Percentiles rank a stretch among this genome's conserved stretches.
Conservation (phyloP, 495 filamentous ascomycete species). For the Chaetomium tenue region DNA sequence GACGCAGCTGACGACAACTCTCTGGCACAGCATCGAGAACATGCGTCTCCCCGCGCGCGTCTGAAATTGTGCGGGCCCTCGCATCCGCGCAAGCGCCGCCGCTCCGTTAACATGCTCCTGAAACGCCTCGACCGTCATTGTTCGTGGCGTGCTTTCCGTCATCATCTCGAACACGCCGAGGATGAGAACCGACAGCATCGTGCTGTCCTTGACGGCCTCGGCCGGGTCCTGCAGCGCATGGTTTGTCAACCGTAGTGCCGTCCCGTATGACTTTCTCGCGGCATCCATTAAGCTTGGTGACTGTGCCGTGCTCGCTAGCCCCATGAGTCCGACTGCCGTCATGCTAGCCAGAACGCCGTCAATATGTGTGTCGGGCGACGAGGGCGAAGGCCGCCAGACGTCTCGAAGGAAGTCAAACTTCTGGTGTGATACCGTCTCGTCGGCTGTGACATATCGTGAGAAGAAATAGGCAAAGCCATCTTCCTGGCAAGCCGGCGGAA, state of each 20-base stretch:
- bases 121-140: conserved; percentile 52
- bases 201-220: conserved; percentile 59
- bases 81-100: conserved; percentile 54
- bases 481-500: conserved; percentile 37
- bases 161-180: conserved; percentile 59
- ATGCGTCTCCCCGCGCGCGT: conserved; percentile 55
- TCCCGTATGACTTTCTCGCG: conserved; percentile 49
- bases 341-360: conserved; percentile 44
- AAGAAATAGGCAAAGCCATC: conserved; percentile 43
- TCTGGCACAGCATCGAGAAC: conserved; percentile 56
- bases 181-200: conserved; percentile 60
- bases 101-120: conserved; percentile 61
- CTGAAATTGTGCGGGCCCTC: conserved; percentile 57
- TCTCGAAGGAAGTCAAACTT: conserved; percentile 45
- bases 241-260: conserved; percentile 50
- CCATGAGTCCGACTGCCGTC: conserved; percentile 52
- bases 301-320: conserved; percentile 44
- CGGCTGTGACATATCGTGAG: conserved; percentile 39
- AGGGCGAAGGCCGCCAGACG: conserved; percentile 37
- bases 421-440: conserved; percentile 41
- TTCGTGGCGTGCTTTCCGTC: conserved; percentile 45
- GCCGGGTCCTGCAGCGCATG: conserved; percentile 52
- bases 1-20: conserved; percentile 44
- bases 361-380: conserved; percentile 30
- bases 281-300: conserved; percentile 43